Conservation (phyloP, 192 early-diverging fungal genomes). For the Allomyces macrogynus region DNA sequence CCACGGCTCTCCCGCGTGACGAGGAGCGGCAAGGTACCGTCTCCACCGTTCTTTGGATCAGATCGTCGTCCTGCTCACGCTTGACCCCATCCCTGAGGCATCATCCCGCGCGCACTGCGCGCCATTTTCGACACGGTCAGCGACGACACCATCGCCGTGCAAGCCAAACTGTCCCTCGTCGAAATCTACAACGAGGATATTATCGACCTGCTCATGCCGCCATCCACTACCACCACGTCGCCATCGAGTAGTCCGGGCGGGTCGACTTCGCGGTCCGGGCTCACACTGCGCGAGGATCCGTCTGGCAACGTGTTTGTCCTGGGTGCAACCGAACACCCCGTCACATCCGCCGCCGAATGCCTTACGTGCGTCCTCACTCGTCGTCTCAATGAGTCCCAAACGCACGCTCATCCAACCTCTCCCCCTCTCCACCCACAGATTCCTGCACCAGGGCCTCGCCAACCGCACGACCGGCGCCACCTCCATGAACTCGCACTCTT, state of each 20-base stretch:
- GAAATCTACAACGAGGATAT: slow-evolving; percentile 30
- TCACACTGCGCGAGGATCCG: slow-evolving; percentile 62
- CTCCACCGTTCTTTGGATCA: too few relatives aligned
- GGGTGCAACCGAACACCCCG: slow-evolving; percentile 33
- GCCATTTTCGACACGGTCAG: slow-evolving; percentile 34
- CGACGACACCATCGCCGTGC: not conserved
- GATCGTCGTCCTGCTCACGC: too few relatives aligned
- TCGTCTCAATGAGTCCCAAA: not conserved
- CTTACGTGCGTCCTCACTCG: too few relatives aligned
- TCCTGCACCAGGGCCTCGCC: slow-evolving; percentile 36
- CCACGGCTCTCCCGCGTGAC: slow-evolving; percentile 1
- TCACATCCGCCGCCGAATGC: not conserved
- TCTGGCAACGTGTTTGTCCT: slow-evolving; percentile 40
- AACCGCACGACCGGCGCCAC: slow-evolving; percentile 60
- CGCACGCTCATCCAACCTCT: slow-evolving; percentile 20
- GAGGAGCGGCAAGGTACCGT: slow-evolving; percentile 22
- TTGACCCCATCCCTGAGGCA: slow-evolving; percentile 11
- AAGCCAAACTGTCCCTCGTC: not conserved
- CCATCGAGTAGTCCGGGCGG: slow-evolving; percentile 10
- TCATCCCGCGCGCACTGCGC: slow-evolving; percentile 43
- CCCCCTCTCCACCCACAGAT: too few relatives aligned
- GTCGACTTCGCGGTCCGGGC: not conserved
- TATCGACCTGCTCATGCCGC: slow-evolving; percentile 29
- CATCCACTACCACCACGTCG: too few relatives aligned
- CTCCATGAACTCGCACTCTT: slow-evolving; percentile 47